Evolutionary conservation across 2,329 filamentous ascomycete species (phyloP).

Genomic region (Ophiocordyceps camponoti-leonardi): DNA sequence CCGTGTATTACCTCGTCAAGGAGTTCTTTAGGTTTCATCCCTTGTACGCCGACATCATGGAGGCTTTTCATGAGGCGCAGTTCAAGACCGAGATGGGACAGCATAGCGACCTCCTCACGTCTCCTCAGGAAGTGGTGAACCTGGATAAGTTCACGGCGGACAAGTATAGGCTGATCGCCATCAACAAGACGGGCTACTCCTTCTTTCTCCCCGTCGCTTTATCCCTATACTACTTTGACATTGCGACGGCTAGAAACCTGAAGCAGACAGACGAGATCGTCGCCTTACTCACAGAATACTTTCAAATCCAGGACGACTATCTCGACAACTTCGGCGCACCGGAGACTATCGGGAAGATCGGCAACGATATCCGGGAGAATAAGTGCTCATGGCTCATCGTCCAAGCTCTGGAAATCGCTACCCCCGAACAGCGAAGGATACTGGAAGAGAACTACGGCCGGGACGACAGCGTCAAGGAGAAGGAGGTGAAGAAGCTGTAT

Average conservation of each 20-base stretch:
- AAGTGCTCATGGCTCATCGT: slow-evolving; percentile 99
- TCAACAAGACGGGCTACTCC: slow-evolving; percentile 99
- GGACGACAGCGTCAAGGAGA: slow-evolving; percentile 72
- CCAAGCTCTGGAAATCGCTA: slow-evolving; percentile 68
- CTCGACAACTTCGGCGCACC: slow-evolving; percentile 95
- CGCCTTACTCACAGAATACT: slow-evolving; percentile 95
- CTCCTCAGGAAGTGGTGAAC: slow-evolving; percentile 84
- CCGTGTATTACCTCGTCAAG: slow-evolving; percentile 82
- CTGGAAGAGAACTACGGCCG: slow-evolving; percentile 88
- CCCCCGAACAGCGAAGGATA: slow-evolving; percentile 68
- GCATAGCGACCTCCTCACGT: slow-evolving; percentile 84
- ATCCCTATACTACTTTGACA: slow-evolving; percentile 67
- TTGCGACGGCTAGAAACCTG: slow-evolving; percentile 77
- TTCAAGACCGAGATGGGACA: slow-evolving; percentile 94
- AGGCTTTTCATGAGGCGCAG: slow-evolving; percentile 89
- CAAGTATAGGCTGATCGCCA: slow-evolving; percentile 96
- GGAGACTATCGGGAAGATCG: slow-evolving; percentile 90
- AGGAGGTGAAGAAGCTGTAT: slow-evolving; percentile 75
- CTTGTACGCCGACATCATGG: slow-evolving; percentile 75
- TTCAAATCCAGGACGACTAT: slow-evolving; percentile 98
- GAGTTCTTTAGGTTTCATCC: slow-evolving; percentile 84
- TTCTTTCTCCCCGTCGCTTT: slow-evolving; percentile 96
- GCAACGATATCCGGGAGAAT: slow-evolving; percentile 98
- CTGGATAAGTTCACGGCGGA: slow-evolving; percentile 88
- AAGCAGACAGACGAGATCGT: slow-evolving; percentile 81